phyloP scores from a whole-genome alignment of 192 early-diverging fungal species.

The Dimargaris cristalligena region DNA sequence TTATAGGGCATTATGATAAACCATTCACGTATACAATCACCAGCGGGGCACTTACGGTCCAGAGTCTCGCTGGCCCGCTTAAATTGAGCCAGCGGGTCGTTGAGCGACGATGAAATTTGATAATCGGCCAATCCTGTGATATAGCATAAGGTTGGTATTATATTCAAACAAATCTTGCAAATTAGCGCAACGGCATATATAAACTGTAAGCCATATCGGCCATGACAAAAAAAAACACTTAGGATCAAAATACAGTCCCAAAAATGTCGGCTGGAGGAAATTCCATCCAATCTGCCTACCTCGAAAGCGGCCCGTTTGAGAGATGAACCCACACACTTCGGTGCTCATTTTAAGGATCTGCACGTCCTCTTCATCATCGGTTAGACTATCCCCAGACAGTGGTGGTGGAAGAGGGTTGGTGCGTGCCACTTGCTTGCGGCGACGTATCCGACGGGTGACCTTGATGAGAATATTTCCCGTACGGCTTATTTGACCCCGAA shows the following conservation, averaged over 20 bases:
- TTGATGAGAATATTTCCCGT: constrained; percentile 25
- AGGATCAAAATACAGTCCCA: not conserved
- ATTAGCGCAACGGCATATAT: not conserved
- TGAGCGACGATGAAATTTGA: not conserved
- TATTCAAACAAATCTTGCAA: not conserved
- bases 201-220: not conserved
- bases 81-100: constrained; percentile 3
- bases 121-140: constrained; percentile 1
- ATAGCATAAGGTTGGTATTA: not conserved
- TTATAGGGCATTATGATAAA: too few species aligned
- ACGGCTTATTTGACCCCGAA: constrained; percentile 21
- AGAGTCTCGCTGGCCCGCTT: not conserved
- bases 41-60: not conserved
- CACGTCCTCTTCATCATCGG: not conserved
- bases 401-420: not conserved
- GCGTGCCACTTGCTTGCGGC: not conserved
- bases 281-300: too few species aligned
- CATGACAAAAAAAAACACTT: not conserved
- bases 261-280: not conserved
- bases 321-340: constrained; percentile 3
- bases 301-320: not conserved
- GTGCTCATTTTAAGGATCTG: not conserved
- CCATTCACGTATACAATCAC: too few species aligned
- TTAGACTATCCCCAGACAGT: not conserved
- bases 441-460: constrained; percentile 20